A percentile compares a stretch with the other conserved stretches of the same genome.
phyloP scores from a whole-genome alignment of 169 alveolate species.

The Cyclospora cayetanensis region DNA sequence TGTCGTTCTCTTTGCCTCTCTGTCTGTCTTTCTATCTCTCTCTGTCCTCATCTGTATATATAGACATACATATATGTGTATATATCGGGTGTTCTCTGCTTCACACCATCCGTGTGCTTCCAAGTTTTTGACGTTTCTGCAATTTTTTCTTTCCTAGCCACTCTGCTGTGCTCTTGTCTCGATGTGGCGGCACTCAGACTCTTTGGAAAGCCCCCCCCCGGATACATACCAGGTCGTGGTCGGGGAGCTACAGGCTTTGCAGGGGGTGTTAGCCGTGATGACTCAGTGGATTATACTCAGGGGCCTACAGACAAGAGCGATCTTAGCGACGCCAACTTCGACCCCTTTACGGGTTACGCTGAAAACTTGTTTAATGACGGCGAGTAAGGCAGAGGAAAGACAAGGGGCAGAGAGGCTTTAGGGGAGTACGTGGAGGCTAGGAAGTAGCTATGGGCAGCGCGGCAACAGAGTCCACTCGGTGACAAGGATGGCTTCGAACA shows the following conservation, averaged over 20 bases:
- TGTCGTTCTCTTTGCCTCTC: not conserved
- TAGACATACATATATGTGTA: not conserved
- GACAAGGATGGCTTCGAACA: no score
- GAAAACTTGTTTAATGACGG: constrained; percentile 75
- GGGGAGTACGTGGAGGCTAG: not conserved
- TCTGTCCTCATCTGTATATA: not conserved
- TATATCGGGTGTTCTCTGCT: not conserved
- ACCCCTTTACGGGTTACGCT: constrained; percentile 93
- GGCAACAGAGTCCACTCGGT: not conserved
- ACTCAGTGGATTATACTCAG: constrained; percentile 81
- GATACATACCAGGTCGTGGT: constrained; percentile 85
- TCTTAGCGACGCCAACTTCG: constrained; percentile 90
- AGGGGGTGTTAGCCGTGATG: constrained; percentile 98
- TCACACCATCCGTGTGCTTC: not conserved
- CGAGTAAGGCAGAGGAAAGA: constrained; percentile 84
- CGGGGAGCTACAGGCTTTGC: constrained; percentile 86
- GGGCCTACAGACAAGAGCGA: constrained; percentile 83
- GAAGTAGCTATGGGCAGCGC: not conserved
- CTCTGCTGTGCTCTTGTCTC: not conserved
- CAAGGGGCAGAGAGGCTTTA: constrained; percentile 89
- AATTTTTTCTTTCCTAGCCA: not conserved
- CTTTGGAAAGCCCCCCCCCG: constrained; percentile 78
- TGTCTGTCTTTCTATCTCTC: not conserved
- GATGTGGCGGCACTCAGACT: constrained; percentile 44
- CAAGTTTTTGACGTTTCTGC: not conserved